phyloP scores from a whole-genome alignment of 129 eudicot species.

The Silybum marianum region DNA sequence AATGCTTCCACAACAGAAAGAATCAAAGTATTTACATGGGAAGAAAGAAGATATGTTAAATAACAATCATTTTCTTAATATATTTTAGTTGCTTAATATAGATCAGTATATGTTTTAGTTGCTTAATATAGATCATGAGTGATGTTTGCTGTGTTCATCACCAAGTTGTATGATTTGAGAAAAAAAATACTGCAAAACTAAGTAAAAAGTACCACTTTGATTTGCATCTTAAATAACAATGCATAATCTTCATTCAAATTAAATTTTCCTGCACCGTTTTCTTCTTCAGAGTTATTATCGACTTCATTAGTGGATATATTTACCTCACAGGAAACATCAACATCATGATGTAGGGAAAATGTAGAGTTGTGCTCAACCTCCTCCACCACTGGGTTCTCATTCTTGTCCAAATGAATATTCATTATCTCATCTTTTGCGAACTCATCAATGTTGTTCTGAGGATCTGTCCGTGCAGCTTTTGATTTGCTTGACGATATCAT shows the following conservation, averaged over 20 bases:
- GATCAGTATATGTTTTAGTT: constrained; percentile 12
- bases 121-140: neutral
- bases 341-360: constrained; percentile 20
- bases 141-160: constrained; percentile 1
- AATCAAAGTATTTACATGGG: constrained; percentile 9
- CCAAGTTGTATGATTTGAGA: neutral
- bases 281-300: constrained; percentile 21
- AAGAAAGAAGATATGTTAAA: constrained; percentile 5
- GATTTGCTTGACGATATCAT: constrained; percentile 25
- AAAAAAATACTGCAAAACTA: constrained; percentile 8
- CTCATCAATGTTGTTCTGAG: constrained; percentile 22
- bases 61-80: too few species aligned
- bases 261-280: constrained; percentile 27
- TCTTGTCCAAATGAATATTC: constrained; percentile 6
- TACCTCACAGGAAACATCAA: constrained; percentile 23
- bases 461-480: constrained; percentile 7
- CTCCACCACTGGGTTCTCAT: constrained; percentile 20
- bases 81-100: constrained; percentile 4
- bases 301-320: constrained; percentile 27
- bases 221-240: constrained; percentile 21
- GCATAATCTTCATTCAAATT: constrained; percentile 28
- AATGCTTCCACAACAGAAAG: neutral
- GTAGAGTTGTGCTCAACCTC: constrained; percentile 28
- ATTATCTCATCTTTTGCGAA: constrained; percentile 16
- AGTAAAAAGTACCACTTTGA: constrained; percentile 40